These are phyloP conservation scores for Onygenales sp. DNA, from an alignment of 2,329 filamentous ascomycete genomes.

Conservation along the genomic window DNA sequence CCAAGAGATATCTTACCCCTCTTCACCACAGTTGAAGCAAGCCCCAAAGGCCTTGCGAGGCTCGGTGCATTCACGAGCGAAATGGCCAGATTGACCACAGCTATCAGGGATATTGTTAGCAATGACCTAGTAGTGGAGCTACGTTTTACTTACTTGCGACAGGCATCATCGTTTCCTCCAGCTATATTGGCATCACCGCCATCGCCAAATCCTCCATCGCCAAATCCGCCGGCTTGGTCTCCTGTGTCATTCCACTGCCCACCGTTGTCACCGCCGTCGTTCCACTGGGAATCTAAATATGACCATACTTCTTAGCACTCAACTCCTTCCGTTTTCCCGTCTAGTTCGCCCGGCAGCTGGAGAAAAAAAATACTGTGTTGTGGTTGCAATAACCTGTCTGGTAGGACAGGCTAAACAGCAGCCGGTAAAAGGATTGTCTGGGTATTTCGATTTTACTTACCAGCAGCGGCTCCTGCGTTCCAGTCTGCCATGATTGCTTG, in stretches of 20 bases:
- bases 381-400: not conserved
- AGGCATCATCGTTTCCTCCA: conserved; percentile 17
- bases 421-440: not conserved
- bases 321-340: not conserved
- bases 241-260: not conserved
- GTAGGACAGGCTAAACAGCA: not conserved
- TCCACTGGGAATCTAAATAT: conserved; percentile 3
- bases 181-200: conserved; percentile 2
- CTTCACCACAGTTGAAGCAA: conserved; percentile 39
- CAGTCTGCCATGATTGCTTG: conserved; percentile 5
- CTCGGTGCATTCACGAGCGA: conserved; percentile 35
- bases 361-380: not conserved
- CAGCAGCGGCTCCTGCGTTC: conserved; percentile 2
- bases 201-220: not conserved
- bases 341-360: not conserved
- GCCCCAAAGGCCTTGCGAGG: conserved; percentile 26
- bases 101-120: conserved; percentile 8
- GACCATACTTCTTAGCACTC: not conserved
- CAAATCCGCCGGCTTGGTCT: not conserved
- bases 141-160: conserved; percentile 27
- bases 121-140: not conserved
- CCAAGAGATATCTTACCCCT: conserved; percentile 23
- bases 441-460: not conserved
- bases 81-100: conserved; percentile 29
- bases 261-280: conserved; percentile 2